Evolutionary conservation across 768 basidiomycete species (phyloP), one percentile per base, ranked within the genome.

Genomic region (Mycena venus): DNA sequence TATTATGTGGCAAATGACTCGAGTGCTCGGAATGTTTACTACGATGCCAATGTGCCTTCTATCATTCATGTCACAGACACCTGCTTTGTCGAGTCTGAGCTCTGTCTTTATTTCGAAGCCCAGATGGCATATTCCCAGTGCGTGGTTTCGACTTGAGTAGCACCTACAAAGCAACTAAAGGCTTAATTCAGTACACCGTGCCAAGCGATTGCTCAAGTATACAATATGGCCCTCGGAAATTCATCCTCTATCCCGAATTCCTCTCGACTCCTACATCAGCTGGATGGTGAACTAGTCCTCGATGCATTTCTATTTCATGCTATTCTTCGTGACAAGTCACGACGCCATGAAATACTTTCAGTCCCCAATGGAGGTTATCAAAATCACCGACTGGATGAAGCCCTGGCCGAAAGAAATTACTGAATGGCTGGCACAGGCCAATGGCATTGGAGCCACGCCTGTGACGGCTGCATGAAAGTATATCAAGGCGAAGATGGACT

Each of bases 401-500:
- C 65, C 9, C 42, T 73, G 1, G 49, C 27, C 3, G 66, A 68
- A 31, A 17, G 73, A 6, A 74, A 74, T 59, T 44, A 68, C 32
- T 19, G 38, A 2, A 69, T 74, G 67, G 60, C 34, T 34, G 73
- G 73, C 9, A 74, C 67, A 2, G 73, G 73, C 8, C 73, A 74
- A 38, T 5, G 10, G 4, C 23, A 31, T 4, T 74, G 73, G 73
- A 47, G 59, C n/a, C 73, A 74, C 64, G 49, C 59, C 3, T 74
- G 73, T n/a, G 25, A 55, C 21, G 15, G 34, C 19, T 74, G 73
- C 38, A 61, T 44, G 40, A 59, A 56, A 47, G 38, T 73, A 7
- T 68, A 73, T n/a, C 53, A 62, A 49, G 65, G 64, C 3, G 60
- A 42, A 47, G 59, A 68, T 23, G 34, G 31, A 3, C 11, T 10